These are phyloP conservation scores for Bocquillonia castaneifolia DNA, from an alignment of 441 rosid genomes.

Conservation along the genomic window DNA sequence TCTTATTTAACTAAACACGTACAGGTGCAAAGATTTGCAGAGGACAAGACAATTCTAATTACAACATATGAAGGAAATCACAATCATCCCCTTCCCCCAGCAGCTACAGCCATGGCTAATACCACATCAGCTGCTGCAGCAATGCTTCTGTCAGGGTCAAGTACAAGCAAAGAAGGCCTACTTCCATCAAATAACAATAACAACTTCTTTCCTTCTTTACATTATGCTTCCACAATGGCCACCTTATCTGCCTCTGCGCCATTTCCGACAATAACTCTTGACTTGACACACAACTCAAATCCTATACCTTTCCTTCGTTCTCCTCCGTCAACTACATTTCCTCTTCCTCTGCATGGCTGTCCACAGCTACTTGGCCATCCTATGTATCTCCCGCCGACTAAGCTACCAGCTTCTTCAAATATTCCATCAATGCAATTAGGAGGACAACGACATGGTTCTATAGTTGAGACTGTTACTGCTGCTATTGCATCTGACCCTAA, in stretches of 20 bases:
- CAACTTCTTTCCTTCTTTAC: conserved; percentile 37
- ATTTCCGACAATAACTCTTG: conserved; percentile 79
- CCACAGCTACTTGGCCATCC: conserved; percentile 37
- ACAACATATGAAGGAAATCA: conserved; percentile 94
- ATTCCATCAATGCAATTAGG: conserved; percentile 30
- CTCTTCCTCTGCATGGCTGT: conserved; percentile 41
- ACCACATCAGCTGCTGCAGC: conserved; percentile 81
- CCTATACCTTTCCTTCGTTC: conserved; percentile 31
- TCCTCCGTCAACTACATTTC: conserved; percentile 32
- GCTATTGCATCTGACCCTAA: conserved; percentile 78
- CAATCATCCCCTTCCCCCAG: conserved; percentile 81
- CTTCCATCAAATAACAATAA: conserved; percentile 20
- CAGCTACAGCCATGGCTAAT: conserved; percentile 74
- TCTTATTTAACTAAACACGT: too few relatives aligned
- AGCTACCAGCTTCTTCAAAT: conserved; percentile 19
- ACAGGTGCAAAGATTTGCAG: conserved; percentile 84
- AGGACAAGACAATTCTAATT: conserved; percentile 63
- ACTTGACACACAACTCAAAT: conserved; percentile 56
- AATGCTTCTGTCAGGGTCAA: conserved; percentile 82
- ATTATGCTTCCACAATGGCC: conserved; percentile 53
- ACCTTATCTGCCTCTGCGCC: conserved; percentile 72
- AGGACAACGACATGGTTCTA: conserved; percentile 39
- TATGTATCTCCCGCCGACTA: conserved; percentile 22
- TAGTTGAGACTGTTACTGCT: conserved; percentile 61
- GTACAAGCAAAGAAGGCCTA: conserved; percentile 40